These are phyloP conservation scores for Mycena capillaripes DNA, from an alignment of 768 basidiomycete genomes.

Conservation along the genomic window DNA sequence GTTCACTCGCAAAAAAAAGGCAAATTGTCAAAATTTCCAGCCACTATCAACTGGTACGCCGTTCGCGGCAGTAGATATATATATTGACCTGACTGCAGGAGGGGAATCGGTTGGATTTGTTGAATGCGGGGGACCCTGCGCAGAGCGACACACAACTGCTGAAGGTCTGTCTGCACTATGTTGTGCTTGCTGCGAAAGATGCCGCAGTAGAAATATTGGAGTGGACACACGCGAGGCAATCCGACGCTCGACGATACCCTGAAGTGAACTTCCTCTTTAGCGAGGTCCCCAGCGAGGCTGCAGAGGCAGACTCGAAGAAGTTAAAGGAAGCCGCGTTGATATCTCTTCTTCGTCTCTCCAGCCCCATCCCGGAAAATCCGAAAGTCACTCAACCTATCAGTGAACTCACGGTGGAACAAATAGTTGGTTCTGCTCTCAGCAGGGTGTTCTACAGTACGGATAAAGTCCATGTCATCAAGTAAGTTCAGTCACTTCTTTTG, in stretches of 20 bases:
- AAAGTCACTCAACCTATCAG: background rate
- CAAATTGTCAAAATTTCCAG: background rate
- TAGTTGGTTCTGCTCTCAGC: constrained; percentile 10
- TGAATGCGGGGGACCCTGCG: background rate
- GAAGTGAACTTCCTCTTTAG: background rate
- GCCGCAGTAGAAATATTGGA: no score
- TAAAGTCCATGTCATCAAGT: constrained; percentile 7
- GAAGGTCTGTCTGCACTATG: background rate
- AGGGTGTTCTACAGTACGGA: background rate
- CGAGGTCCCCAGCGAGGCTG: background rate
- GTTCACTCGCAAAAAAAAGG: background rate
- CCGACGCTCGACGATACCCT: background rate
- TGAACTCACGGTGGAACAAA: constrained; percentile 7
- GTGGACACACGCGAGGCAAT: background rate
- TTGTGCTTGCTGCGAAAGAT: background rate
- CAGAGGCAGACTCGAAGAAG: background rate
- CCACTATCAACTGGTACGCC: background rate
- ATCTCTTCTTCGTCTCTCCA: background rate
- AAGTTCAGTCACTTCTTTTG: background rate
- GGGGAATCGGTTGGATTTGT: background rate
- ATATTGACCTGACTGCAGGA: constrained; percentile 1
- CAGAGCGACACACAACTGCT: constrained; percentile 1
- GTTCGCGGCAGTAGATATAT: background rate
- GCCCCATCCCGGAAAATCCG: background rate
- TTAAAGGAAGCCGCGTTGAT: background rate